Conservation (phyloP, 352 stramenopile genomes). For the Globisporangium canariense region DNA sequence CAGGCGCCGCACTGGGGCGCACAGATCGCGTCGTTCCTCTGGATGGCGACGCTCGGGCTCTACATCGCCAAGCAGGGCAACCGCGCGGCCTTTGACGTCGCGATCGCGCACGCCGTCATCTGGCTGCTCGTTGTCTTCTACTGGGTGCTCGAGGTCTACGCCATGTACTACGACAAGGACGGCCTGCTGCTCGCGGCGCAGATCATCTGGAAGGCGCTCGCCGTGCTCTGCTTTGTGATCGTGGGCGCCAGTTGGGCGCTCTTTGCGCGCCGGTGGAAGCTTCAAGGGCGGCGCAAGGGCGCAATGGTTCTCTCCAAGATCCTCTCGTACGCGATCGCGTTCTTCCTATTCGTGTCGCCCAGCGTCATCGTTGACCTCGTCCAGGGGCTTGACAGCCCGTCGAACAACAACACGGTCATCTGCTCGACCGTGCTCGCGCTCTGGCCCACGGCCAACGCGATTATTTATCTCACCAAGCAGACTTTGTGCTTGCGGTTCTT, state of each 20-base stretch:
- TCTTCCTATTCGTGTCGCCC: conserved; percentile 69
- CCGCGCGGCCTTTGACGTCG: conserved; percentile 60
- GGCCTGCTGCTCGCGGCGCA: conserved; percentile 45
- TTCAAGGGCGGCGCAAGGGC: conserved; percentile 35
- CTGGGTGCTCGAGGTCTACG: conserved; percentile 71
- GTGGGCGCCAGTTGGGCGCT: conserved; percentile 57
- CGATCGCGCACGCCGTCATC: conserved; percentile 71
- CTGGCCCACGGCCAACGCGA: conserved; percentile 75
- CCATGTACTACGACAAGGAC: conserved; percentile 48
- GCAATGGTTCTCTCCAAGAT: conserved; percentile 76
- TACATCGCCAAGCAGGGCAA: conserved; percentile 71
- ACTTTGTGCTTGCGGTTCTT: conserved; percentile 60
- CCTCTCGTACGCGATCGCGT: conserved; percentile 72
- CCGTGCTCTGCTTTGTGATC: conserved; percentile 48
- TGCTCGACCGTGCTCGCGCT: conserved; percentile 59
- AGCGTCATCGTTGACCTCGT: conserved; percentile 66
- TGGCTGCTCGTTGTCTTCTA: conserved; percentile 79
- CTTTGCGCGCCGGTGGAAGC: conserved; percentile 51
- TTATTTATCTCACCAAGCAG: conserved; percentile 72
- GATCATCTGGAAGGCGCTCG: conserved; percentile 75
- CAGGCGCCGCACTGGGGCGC: conserved; percentile 68
- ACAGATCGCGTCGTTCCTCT: conserved; percentile 80
- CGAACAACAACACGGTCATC: conserved; percentile 30
- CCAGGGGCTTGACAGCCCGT: conserved; percentile 37
- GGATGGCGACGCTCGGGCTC: conserved; percentile 65